phyloP scores from a whole-genome alignment of 2,329 filamentous ascomycete species.

The Sclerotinia minor region DNA sequence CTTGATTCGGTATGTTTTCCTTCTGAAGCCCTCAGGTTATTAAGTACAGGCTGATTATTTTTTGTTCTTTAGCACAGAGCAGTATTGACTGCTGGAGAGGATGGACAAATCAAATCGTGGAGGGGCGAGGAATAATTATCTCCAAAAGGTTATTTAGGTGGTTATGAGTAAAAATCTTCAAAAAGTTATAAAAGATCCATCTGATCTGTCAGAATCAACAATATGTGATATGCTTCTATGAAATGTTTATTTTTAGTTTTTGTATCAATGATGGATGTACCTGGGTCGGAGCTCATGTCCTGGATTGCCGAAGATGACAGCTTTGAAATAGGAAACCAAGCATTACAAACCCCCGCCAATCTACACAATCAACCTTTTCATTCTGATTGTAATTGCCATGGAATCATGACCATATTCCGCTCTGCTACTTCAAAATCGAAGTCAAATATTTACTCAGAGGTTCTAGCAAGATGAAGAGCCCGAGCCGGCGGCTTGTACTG shows the following conservation, averaged over 20 bases:
- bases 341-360: constrained; percentile 29
- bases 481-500: constrained; percentile 36
- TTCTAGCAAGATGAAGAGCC: constrained; percentile 39
- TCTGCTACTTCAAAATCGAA: constrained; percentile 34
- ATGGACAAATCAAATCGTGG: constrained; percentile 46
- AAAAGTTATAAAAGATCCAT: neutral
- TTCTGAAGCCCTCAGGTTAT: neutral
- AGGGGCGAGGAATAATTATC: constrained; percentile 33
- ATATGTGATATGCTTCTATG: neutral
- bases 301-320: constrained; percentile 36
- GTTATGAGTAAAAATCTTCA: neutral
- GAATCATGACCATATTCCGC: constrained; percentile 34
- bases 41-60: constrained; percentile 12
- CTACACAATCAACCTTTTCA: constrained; percentile 23
- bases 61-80: constrained; percentile 36
- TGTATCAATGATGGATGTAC: neutral
- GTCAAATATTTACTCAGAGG: constrained; percentile 33
- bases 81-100: constrained; percentile 46
- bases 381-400: constrained; percentile 30
- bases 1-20: constrained; percentile 53
- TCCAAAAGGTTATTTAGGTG: neutral
- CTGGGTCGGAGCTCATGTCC: constrained; percentile 22
- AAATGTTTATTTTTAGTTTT: neutral
- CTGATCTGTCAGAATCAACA: neutral
- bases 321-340: constrained; percentile 27